phyloP scores from a whole-genome alignment of 139 green algal species.

The Closterium sp. region DNA sequence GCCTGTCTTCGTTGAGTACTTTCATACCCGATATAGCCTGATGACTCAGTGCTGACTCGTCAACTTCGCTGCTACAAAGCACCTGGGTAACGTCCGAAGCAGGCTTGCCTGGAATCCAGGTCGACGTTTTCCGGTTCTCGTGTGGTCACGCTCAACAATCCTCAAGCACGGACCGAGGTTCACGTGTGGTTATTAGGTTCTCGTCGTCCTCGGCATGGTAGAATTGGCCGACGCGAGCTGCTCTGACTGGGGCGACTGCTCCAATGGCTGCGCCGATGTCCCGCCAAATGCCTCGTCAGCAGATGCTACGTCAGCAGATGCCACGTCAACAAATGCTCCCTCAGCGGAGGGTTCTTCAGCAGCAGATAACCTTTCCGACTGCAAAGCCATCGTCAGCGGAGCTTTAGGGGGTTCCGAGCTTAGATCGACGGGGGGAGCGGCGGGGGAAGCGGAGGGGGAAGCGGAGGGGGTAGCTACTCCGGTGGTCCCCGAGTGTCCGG shows the following conservation, averaged over 20 bases:
- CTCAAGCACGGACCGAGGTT: no score
- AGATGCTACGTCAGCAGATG: neutral
- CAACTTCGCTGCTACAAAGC: neutral
- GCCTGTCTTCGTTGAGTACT: neutral
- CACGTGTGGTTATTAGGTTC: no score
- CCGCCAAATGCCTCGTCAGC: neutral
- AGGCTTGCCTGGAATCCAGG: neutral
- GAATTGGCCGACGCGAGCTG: neutral
- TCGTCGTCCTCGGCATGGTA: neutral
- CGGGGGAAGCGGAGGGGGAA: no score
- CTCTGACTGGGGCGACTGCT: neutral
- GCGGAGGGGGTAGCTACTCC: neutral
- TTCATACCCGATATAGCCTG: neutral
- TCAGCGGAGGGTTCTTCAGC: neutral
- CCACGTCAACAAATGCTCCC: neutral
- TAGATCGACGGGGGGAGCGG: neutral
- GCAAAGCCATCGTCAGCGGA: neutral
- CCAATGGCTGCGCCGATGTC: neutral
- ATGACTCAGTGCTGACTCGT: neutral
- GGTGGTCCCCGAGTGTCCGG: conserved; percentile 18
- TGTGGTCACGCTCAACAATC: no score
- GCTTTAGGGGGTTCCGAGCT: neutral
- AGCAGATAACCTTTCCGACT: neutral
- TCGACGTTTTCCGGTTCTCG: no score
- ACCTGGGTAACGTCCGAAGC: neutral